Evolutionary conservation across 345 rosid species (phyloP), one percentile per base, ranked within the genome.

Genomic region (Aurinia saxatilis): DNA sequence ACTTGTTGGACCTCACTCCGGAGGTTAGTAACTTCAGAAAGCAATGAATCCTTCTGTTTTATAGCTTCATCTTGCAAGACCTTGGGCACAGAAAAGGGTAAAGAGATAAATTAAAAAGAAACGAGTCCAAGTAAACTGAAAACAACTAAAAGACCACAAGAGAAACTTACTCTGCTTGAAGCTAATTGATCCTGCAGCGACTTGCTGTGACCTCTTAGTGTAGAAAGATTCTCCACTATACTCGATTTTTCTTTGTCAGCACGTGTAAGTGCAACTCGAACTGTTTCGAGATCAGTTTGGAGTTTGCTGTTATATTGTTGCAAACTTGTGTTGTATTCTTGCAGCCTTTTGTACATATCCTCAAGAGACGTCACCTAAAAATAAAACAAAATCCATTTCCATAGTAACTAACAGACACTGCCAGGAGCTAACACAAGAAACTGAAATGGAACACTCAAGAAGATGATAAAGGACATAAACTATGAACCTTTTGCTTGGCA

Each of bases 221-320:
- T 74, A 67, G 90, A 82, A 36, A 87, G 96, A 56, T 81, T 93
- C 79, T 87, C 91, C 40, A 93, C 68, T 50, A 87, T 81, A 19
- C 90, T 81, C 34, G 78, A 48, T 70, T 90, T 93, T 69, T 93
- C 97, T 57, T 79, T 85, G 61, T 90, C 95, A 21, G 85, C 81
- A 37, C 85, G 81, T 29, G 68, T 82, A 17, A 79, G 82, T 31
- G 82, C 77, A 9, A 77, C 88, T 7, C 87, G 79, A 19, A 67
- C 73, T 7, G 77, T 39, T 57, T 85, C 87, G 34, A 85, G 75
- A 39, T 93, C 95, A 50, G 75, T 76, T 52, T 82, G 92, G 15
- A 90, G 85, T 73, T 85, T 90, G 73, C 78, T 75, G 64, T 83
- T 93, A 75, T 85, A 87, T 73, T 84, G 96, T 53, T 90, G 99